Base-by-base conservation (phyloP, 2,329 filamentous ascomycete genomes). In the Colletotrichum higginsianum region DNA sequence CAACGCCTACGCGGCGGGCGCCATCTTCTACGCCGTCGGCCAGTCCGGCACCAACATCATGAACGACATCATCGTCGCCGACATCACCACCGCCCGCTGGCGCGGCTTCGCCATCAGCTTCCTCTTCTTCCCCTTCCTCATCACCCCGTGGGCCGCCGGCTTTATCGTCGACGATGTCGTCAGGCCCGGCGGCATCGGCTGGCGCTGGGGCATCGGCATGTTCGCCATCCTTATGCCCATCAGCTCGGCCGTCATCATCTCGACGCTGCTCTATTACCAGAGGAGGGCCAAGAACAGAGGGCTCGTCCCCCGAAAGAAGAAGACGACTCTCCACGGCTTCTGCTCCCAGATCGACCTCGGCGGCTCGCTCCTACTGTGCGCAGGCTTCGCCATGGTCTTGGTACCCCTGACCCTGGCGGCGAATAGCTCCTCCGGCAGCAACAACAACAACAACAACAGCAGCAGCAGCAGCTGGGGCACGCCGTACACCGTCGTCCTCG, bases 151-250 rank as follows among this genome's bases (percentile, higher is more conserved):
- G 74, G 74, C 78, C 55, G 77, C 77, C 9, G 75, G 75, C 2
- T 75, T 75, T 21, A 75, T 77, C 21, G 72, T 79, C 11, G 65
- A 74, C 21, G 72, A 73, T 3, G 76, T 79, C 38, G 73, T 78
- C 11, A 73, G 73, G 12, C 67, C 67, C 6, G 62, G 67, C 21
- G 66, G 68, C 8, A 73, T 71, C 1, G 75, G 73, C 21, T 80
- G 77, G 78, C 74, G 77, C 3, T 80, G 79, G 79, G 77, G 74
- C 2, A 90, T 88, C 74, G 89, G 88, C 26, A 84, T 85, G 71
- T 91, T 89, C 79, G 84, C 86, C 38, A 88, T 91, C 74, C 85
- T 91, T 61, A 76, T 88, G 16, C 88, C 89, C 3, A 80, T 86
- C 35, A 85, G 77, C 15, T 71, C 67, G 0, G 69, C 79, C 11